Evolutionary conservation across 192 early-diverging fungal genomes (phyloP).

Genomic region (Entomortierella parvispora): DNA sequence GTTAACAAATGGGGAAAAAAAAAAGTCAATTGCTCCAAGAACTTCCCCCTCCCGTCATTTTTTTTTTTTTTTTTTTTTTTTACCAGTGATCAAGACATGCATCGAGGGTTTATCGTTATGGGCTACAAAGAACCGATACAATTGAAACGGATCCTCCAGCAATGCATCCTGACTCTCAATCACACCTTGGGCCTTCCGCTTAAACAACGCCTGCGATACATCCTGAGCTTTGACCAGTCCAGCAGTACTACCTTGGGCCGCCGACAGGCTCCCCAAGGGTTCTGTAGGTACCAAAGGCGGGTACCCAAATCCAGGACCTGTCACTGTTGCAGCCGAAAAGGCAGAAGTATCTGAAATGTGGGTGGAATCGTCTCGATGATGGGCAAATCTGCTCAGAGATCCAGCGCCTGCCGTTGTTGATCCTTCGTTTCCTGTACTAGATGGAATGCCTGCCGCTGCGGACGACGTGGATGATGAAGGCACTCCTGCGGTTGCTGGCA

Average conservation of each 20-base stretch:
- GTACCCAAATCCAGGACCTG: no score
- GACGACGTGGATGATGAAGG: no score
- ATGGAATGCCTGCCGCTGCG: no score
- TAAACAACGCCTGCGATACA: conserved; percentile 22
- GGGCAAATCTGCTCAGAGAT: no score
- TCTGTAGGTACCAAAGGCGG: background rate
- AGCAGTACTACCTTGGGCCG: background rate
- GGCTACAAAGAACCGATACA: conserved; percentile 52
- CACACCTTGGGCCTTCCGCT: conserved; percentile 13
- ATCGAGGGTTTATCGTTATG: conserved; percentile 53
- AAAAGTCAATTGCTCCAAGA: background rate
- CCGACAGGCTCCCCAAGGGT: background rate
- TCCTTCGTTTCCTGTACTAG: no score
- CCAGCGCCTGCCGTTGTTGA: no score
- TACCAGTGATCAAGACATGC: conserved; percentile 51
- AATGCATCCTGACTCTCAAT: conserved; percentile 17
- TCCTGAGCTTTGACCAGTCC: conserved; percentile 13
- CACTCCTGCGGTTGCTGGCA: no score
- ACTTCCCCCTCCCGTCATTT: background rate
- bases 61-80: background rate
- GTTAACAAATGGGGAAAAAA: background rate
- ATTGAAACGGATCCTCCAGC: conserved; percentile 39
- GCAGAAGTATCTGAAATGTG: no score
- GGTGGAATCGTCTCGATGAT: no score
- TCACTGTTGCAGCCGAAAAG: no score